phyloP scores from a whole-genome alignment of 2,329 filamentous ascomycete species.

The Hymenoscyphus repandus region DNA sequence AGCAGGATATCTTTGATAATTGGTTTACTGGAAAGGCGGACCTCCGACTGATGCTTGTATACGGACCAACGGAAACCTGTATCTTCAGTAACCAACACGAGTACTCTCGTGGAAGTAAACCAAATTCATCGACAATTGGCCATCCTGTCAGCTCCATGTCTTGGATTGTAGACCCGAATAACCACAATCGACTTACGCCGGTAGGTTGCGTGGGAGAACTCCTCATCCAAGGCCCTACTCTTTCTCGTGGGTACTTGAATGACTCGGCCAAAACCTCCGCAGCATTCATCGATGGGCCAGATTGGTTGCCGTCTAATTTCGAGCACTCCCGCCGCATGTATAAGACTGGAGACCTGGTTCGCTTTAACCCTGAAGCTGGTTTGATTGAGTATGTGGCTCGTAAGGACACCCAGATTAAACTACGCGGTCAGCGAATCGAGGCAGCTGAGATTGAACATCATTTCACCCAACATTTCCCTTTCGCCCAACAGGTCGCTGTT shows the following conservation, averaged over 20 bases:
- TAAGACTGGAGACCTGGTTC: slow-evolving; percentile 55
- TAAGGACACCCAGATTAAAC: slow-evolving; percentile 64
- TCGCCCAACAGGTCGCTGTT: too few relatives aligned
- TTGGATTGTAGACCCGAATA: slow-evolving; percentile 35
- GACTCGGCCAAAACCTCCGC: slow-evolving; percentile 52
- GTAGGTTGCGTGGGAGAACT: slow-evolving; percentile 28
- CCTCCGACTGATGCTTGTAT: neutral
- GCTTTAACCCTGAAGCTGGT: slow-evolving; percentile 45
- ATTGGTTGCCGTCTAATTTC: too few relatives aligned
- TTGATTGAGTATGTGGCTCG: slow-evolving; percentile 56
- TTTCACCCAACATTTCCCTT: slow-evolving; percentile 32
- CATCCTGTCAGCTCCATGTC: slow-evolving; percentile 13
- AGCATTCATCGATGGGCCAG: slow-evolving; percentile 45
- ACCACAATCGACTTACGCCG: slow-evolving; percentile 19
- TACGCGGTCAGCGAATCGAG: slow-evolving; percentile 61
- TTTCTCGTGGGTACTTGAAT: slow-evolving; percentile 57
- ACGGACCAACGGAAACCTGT: too few relatives aligned
- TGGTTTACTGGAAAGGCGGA: neutral
- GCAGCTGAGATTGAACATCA: slow-evolving; percentile 45
- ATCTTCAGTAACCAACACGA: too few relatives aligned
- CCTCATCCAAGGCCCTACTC: slow-evolving; percentile 44
- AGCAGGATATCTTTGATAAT: neutral
- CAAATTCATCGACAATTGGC: slow-evolving; percentile 21
- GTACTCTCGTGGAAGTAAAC: neutral
- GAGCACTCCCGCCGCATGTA: slow-evolving; percentile 39